These are phyloP conservation scores for Ustilago shanxiensis DNA, from an alignment of 1,284 basidiomycete genomes.

Conservation along the genomic window DNA sequence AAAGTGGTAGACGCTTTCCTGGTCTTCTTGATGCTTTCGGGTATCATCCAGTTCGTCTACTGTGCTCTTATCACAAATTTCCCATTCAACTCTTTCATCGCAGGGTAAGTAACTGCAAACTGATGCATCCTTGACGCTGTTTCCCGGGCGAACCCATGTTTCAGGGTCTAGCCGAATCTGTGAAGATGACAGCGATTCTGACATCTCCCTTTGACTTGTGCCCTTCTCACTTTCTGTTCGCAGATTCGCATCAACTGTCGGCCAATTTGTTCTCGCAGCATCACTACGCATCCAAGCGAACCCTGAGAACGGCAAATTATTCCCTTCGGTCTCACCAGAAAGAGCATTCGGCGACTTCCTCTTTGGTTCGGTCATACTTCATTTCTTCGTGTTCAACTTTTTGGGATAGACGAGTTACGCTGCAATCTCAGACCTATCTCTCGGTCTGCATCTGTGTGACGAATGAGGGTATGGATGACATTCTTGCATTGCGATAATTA, in stretches of 20 bases:
- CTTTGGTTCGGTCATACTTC: slow-evolving; percentile 90
- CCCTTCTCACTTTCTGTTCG: not conserved
- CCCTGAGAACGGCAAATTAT: slow-evolving; percentile 77
- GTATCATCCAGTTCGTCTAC: slow-evolving; percentile 90
- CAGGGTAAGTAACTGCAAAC: slow-evolving; percentile 89
- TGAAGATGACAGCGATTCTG: too few species aligned
- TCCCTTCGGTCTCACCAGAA: slow-evolving; percentile 83
- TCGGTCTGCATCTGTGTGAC: not conserved
- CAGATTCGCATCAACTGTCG: slow-evolving; percentile 92
- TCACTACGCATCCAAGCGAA: slow-evolving; percentile 92
- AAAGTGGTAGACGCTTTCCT: slow-evolving; percentile 95
- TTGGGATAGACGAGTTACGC: slow-evolving; percentile 74
- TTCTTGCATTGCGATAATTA: slow-evolving; percentile 25
- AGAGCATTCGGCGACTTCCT: slow-evolving; percentile 90
- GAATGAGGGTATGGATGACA: slow-evolving; percentile 4
- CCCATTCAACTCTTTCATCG: slow-evolving; percentile 96
- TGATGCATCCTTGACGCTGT: too few species aligned
- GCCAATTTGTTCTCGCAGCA: slow-evolving; percentile 95
- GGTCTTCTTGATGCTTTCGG: slow-evolving; percentile 90
- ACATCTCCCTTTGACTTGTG: not conserved
- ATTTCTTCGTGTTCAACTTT: slow-evolving; percentile 99
- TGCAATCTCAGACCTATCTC: not conserved
- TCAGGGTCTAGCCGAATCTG: not conserved
- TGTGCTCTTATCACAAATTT: slow-evolving; percentile 91
- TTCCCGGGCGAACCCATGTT: too few species aligned